Conservation (phyloP, 2,329 filamentous ascomycete genomes). For the Beauveria australis region DNA sequence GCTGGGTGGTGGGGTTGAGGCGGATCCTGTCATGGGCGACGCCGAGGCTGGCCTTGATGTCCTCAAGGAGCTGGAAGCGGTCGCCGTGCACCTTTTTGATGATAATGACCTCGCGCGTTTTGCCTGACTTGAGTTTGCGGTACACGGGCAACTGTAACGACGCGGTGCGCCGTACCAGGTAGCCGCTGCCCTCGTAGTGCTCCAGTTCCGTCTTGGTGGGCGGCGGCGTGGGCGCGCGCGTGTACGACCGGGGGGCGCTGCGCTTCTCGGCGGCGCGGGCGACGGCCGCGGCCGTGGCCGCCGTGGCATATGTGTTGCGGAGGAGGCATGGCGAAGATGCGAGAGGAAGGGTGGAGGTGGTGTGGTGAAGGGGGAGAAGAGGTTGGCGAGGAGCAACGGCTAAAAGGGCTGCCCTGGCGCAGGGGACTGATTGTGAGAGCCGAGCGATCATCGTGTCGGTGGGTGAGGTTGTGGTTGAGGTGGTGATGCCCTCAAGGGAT, state of each 20-base stretch:
- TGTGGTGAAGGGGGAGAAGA: background rate
- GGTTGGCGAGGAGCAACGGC: background rate
- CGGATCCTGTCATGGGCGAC: slow-evolving; percentile 46
- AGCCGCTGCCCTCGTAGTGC: slow-evolving; percentile 25
- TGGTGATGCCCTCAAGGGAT: background rate
- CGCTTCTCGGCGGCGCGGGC: background rate
- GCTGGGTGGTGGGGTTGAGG: slow-evolving; percentile 54
- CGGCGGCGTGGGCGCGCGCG: slow-evolving; percentile 21
- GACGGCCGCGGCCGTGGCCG: slow-evolving; percentile 4
- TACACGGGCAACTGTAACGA: slow-evolving; percentile 72
- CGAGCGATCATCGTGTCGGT: slow-evolving; percentile 1
- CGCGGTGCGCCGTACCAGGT: slow-evolving; percentile 60
- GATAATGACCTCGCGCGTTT: slow-evolving; percentile 64
- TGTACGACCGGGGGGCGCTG: slow-evolving; percentile 12
- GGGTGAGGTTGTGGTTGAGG: background rate
- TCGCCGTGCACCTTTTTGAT: slow-evolving; percentile 78
- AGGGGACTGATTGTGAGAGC: slow-evolving; percentile 11
- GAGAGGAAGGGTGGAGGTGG: background rate
- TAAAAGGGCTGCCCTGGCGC: background rate
- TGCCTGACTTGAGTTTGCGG: slow-evolving; percentile 61
- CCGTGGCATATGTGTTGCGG: slow-evolving; percentile 3
- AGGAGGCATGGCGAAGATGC: background rate
- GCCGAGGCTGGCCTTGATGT: slow-evolving; percentile 52
- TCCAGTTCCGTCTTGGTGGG: slow-evolving; percentile 24
- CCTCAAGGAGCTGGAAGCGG: slow-evolving; percentile 50